A percentile compares a stretch with the other conserved stretches of the same genome.
Conservation (phyloP, 441 rosid species). For the Adansonia rubrostipa region DNA sequence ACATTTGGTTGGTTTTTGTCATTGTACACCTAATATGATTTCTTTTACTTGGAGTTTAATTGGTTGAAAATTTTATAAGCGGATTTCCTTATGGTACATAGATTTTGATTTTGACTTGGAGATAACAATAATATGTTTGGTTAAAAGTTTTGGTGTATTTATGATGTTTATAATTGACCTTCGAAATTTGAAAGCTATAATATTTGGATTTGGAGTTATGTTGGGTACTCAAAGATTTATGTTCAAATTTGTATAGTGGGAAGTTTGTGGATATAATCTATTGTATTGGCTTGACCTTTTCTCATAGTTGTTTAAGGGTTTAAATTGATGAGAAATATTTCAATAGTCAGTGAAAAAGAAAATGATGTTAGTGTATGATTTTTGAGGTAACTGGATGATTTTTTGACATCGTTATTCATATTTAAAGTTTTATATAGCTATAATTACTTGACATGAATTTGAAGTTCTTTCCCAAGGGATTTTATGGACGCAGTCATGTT, state of each 20-base stretch:
- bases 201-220: not conserved
- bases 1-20: not conserved
- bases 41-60: not conserved
- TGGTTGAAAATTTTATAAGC: not conserved
- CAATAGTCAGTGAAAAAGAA: not conserved
- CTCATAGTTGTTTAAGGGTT: not conserved
- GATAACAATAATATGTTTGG: not conserved
- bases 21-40: not conserved
- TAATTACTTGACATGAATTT: not conserved
- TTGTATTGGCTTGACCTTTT: not conserved
- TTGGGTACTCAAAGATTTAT: not conserved
- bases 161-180: not conserved
- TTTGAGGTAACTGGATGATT: not conserved
- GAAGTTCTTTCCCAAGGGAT: not conserved
- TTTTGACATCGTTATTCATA: not conserved
- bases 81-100: not conserved
- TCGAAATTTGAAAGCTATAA: not conserved
- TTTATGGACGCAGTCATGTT: not conserved
- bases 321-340: not conserved
- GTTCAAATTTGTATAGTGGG: not conserved
- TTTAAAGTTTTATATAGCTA: not conserved
- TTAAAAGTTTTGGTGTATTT: not conserved
- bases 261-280: not conserved
- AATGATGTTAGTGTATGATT: not conserved
- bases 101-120: not conserved